Percentiles rank a stretch among this genome's conserved stretches.
These are phyloP conservation scores for Mycena filopes DNA, from an alignment of 768 basidiomycete species.

Conservation along the genomic window DNA sequence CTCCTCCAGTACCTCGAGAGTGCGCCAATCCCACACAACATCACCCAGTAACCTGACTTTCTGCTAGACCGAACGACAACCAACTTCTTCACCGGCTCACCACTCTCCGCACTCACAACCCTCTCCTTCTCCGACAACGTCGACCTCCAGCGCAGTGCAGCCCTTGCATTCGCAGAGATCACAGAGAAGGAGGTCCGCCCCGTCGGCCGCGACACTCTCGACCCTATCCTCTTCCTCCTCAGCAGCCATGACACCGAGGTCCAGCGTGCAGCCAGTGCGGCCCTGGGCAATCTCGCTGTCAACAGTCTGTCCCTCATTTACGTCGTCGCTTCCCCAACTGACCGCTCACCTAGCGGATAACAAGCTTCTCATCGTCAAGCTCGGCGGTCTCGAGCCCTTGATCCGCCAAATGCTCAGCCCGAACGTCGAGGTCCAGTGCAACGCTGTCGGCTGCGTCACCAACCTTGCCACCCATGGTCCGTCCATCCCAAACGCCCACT, in stretches of 20 bases:
- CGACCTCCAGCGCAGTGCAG: constrained; percentile 97
- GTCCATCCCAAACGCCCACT: constrained; percentile 38
- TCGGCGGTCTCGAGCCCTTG: constrained; percentile 96
- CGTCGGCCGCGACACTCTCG: constrained; percentile 95
- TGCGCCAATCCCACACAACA: constrained; percentile 43
- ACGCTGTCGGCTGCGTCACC: constrained; percentile 98
- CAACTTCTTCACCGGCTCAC: constrained; percentile 97
- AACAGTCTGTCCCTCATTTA: constrained; percentile 76
- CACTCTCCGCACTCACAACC: constrained; percentile 92
- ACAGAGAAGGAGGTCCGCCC: constrained; percentile 99
- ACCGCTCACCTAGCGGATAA: constrained; percentile 80
- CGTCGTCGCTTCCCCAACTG: constrained; percentile 27
- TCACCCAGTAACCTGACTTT: constrained; percentile 12
- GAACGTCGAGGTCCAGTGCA: constrained; percentile 99
- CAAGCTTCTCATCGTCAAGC: constrained; percentile 97
- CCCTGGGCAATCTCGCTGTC: constrained; percentile 96
- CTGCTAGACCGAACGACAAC: constrained; percentile 91
- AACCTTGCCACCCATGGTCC: constrained; percentile 97
- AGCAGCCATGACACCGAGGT: constrained; percentile 99
- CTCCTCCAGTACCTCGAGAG: constrained; percentile 98
- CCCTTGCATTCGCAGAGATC: constrained; percentile 98
- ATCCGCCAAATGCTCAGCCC: constrained; percentile 99
- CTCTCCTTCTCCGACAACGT: constrained; percentile 99
- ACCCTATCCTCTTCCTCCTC: constrained; percentile 96
- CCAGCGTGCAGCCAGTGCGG: constrained; percentile 97